Percentiles rank a stretch among this genome's conserved stretches.
Evolutionary conservation across 2,329 filamentous ascomycete species (phyloP).

Genomic region (Colletotrichum incanum): DNA sequence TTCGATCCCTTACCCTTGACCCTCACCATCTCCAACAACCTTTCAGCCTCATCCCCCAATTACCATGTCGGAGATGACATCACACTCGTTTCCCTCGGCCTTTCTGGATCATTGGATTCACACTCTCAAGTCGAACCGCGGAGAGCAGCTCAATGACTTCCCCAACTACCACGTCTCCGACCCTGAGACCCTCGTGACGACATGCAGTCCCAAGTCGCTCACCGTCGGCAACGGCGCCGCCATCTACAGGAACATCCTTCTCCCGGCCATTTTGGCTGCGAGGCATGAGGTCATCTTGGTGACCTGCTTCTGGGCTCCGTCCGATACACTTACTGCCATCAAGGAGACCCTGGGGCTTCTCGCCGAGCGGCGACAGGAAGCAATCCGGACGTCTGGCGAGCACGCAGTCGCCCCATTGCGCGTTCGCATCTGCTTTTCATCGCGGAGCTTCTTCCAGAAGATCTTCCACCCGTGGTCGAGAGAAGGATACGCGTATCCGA

Average conservation of each 20-base stretch:
- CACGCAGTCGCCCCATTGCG: slow-evolving; percentile 57
- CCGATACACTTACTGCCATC: slow-evolving; percentile 72
- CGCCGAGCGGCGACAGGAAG: slow-evolving; percentile 63
- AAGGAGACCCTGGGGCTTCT: slow-evolving; percentile 71
- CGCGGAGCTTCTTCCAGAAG: slow-evolving; percentile 80
- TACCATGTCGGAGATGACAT: slow-evolving; percentile 34
- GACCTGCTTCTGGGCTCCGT: slow-evolving; percentile 87
- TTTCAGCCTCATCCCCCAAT: slow-evolving; percentile 1
- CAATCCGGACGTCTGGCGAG: slow-evolving; percentile 49
- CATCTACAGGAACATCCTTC: slow-evolving; percentile 68
- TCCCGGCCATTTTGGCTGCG: slow-evolving; percentile 74
- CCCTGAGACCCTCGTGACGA: slow-evolving; percentile 63
- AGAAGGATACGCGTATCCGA: slow-evolving; percentile 74
- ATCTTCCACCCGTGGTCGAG: slow-evolving; percentile 78
- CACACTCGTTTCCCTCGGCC: slow-evolving; percentile 52
- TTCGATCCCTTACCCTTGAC: slow-evolving; percentile 26
- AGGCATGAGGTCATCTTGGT: slow-evolving; percentile 80
- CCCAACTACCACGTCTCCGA: slow-evolving; percentile 64
- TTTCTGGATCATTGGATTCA: slow-evolving; percentile 57
- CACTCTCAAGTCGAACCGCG: slow-evolving; percentile 46
- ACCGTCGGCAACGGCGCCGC: slow-evolving; percentile 72
- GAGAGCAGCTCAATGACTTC: slow-evolving; percentile 59
- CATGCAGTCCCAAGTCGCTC: slow-evolving; percentile 64
- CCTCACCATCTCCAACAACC: slow-evolving; percentile 15
- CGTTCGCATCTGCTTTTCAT: slow-evolving; percentile 85